Evolutionary conservation across 345 rosid species (phyloP).

Genomic region (Ailanthus altissimus): DNA sequence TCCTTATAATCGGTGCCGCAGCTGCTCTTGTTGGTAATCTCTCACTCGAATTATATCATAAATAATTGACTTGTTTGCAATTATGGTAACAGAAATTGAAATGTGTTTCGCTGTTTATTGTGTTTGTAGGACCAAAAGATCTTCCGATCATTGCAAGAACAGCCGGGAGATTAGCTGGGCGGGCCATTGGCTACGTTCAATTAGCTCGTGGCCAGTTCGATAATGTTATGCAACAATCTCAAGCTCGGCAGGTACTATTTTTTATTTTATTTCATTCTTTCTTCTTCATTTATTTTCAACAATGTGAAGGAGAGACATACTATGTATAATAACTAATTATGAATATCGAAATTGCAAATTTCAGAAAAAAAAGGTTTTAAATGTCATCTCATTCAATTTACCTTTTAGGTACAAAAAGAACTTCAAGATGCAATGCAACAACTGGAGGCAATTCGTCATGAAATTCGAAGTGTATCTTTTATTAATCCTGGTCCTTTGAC

Average conservation of each 20-base stretch:
- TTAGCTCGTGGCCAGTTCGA: slow-evolving; percentile 90
- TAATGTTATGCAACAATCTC: slow-evolving; percentile 79
- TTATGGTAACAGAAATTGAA: slow-evolving; percentile 5
- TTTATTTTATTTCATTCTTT: not conserved
- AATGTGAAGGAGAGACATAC: not conserved
- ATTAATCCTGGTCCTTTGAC: slow-evolving; percentile 76
- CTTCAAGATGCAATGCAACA: slow-evolving; percentile 86
- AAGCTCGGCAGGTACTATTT: slow-evolving; percentile 79
- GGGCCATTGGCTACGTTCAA: slow-evolving; percentile 80
- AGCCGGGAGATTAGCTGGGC: slow-evolving; percentile 75
- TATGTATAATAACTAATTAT: not conserved
- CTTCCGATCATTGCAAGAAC: slow-evolving; percentile 73
- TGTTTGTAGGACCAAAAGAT: slow-evolving; percentile 75
- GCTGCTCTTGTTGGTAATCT: slow-evolving; percentile 65
- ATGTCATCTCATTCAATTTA: not conserved
- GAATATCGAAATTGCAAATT: not conserved
- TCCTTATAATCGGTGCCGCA: slow-evolving; percentile 59
- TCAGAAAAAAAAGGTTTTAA: not conserved
- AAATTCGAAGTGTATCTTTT: slow-evolving; percentile 65
- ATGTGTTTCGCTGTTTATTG: slow-evolving; percentile 8
- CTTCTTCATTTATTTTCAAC: not conserved
- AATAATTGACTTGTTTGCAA: not conserved
- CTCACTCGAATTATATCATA: not conserved
- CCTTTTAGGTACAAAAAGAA: slow-evolving; percentile 76
- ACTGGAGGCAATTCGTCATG: slow-evolving; percentile 83